Evolutionary conservation across 2,329 filamentous ascomycete genomes (phyloP), one percentile per base, ranked within the genome.

Genomic region (Grosmannia penicillata): DNA sequence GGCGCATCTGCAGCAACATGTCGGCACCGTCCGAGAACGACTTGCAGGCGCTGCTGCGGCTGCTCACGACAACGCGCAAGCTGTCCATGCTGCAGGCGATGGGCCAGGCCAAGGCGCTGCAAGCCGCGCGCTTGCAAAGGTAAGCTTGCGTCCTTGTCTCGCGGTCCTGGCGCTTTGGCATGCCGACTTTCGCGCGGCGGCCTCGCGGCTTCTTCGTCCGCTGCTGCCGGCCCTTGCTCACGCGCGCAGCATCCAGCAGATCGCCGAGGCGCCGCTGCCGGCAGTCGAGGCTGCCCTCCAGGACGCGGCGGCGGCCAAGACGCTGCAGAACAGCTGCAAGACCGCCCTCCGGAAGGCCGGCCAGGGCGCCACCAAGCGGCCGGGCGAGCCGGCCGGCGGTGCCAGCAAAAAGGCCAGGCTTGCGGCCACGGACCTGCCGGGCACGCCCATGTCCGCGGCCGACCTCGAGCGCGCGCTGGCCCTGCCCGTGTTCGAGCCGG

Each of bases 381-480:
- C 37, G 4, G 34, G 37, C 4, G 33, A 44, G n/a, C n/a, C n/a
- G n/a, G n/a, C n/a, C n/a, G n/a, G n/a, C n/a, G n/a, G n/a, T 48
- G 5, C 23, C 45, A 19, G 52, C 15, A 64, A 65, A 45, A 56
- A 58, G 8, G 19, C 50, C 15, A 19, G 34, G 34, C 15, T 24
- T 17, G 48, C 49, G 2, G 37, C 19, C 38, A 44, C 41, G 43
- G 55, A 11, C 44, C 45, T 9, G 0, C 50, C 53, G 2, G 46
- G 51, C 6, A 51, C n/a, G n/a, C n/a, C 60, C 37, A 44, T 61
- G 53, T 57, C 62, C 2, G 68, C 76, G 0, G 65, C 68, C 13
- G 70, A 78, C 36, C 58, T 79, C 1, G 81, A 86, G 53, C 61
- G 60, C 7, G 73, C 75, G 0, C 61, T 85, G 6, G 61, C 59